phyloP scores from a whole-genome alignment of 257 asterid species.

The Gynochthodes officinalis region DNA sequence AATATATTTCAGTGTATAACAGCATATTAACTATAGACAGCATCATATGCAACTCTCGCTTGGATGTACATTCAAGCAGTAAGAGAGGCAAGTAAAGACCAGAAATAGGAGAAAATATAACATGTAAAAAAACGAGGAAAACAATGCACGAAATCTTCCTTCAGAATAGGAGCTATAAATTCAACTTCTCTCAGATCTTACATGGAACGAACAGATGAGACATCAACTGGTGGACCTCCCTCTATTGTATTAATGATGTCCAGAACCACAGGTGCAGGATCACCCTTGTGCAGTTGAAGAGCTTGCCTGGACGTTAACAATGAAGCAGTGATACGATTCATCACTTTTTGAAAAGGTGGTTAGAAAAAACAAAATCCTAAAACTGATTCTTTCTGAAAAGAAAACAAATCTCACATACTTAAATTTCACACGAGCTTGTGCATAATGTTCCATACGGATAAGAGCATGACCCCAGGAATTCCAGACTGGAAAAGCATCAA shows the following conservation, averaged over 20 bases:
- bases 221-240: constrained; percentile 97
- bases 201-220: constrained; percentile 94
- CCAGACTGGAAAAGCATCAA: constrained; percentile 94
- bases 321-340: constrained; percentile 1
- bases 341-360: background rate
- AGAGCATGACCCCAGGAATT: constrained; percentile 97
- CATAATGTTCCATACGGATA: constrained; percentile 88
- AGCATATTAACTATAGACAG: background rate
- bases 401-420: constrained; percentile 46
- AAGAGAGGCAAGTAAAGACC: background rate
- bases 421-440: constrained; percentile 97
- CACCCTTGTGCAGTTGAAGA: constrained; percentile 85
- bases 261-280: constrained; percentile 63
- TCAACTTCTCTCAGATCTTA: constrained; percentile 40
- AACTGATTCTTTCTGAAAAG: background rate
- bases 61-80: background rate
- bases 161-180: background rate
- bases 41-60: background rate
- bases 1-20: background rate
- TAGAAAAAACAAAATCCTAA: constrained; percentile 3
- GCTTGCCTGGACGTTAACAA: constrained; percentile 77
- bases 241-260: constrained; percentile 90
- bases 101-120: background rate
- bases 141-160: background rate
- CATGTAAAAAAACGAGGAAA: background rate